phyloP scores from a whole-genome alignment of 805 yeast species.

The Lipomyces sp. region DNA sequence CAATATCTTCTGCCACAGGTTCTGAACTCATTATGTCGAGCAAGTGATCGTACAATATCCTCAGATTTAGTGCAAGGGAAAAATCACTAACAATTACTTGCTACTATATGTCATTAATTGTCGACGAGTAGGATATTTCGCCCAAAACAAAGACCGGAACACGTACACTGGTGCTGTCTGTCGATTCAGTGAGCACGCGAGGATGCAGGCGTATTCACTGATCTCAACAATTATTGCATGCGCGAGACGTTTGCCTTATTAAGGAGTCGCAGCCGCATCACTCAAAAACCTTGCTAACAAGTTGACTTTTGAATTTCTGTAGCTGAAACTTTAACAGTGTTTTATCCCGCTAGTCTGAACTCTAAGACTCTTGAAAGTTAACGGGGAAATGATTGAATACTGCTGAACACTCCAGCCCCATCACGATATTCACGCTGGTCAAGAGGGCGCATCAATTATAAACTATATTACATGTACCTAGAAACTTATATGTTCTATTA shows the following conservation, averaged over 20 bases:
- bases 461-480: too few species aligned
- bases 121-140: neutral
- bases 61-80: neutral
- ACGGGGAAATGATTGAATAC: too few species aligned
- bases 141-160: neutral
- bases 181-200: neutral
- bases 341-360: too few species aligned
- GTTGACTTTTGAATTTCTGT: too few species aligned
- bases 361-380: too few species aligned
- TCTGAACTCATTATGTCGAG: neutral
- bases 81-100: too few species aligned
- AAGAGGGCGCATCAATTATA: too few species aligned
- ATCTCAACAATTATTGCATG: neutral
- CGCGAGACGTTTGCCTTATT: neutral
- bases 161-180: neutral
- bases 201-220: neutral
- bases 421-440: too few species aligned
- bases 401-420: too few species aligned
- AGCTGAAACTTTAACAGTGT: too few species aligned
- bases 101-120: neutral
- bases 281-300: too few species aligned
- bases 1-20: constrained; percentile 2
- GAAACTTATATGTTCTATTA: too few species aligned
- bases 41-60: neutral
- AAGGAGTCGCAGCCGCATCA: neutral